Percentiles rank a stretch among this genome's conserved stretches.
phyloP scores from a whole-genome alignment of 768 basidiomycete species.

The Lactifluus rugatus region DNA sequence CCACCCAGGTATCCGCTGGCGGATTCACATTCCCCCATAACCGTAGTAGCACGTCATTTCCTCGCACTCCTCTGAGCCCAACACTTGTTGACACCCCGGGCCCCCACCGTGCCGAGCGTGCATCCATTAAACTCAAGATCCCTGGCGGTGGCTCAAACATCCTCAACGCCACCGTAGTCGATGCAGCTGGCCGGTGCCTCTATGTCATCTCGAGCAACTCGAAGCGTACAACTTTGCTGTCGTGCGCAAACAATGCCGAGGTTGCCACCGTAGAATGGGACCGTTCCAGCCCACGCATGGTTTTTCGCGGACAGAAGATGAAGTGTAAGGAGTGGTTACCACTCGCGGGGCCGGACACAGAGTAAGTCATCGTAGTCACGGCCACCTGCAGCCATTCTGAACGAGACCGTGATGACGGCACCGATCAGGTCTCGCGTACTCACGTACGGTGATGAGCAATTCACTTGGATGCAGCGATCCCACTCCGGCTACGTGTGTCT shows the following conservation, averaged over 20 bases:
- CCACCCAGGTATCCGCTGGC: slow-evolving; percentile 12
- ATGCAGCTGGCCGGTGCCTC: neutral
- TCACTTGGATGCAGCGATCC: slow-evolving; percentile 1
- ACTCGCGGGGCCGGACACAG: slow-evolving; percentile 7
- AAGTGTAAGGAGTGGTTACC: slow-evolving; percentile 15
- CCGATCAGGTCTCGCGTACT: slow-evolving; percentile 1
- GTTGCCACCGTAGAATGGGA: slow-evolving; percentile 13
- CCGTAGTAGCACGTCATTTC: neutral
- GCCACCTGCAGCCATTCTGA: neutral
- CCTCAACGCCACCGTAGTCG: neutral
- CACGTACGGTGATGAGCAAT: slow-evolving; percentile 1
- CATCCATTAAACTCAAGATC: slow-evolving; percentile 9
- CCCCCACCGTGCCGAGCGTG: neutral
- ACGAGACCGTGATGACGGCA: too few relatives aligned
- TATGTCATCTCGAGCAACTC: slow-evolving; percentile 1
- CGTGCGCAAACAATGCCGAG: neutral
- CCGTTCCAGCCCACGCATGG: slow-evolving; percentile 7
- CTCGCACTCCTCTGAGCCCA: neutral
- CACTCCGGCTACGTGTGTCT: slow-evolving; percentile 5
- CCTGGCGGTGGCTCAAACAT: neutral
- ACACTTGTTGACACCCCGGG: slow-evolving; percentile 2
- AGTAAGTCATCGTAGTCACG: neutral
- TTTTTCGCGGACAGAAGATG: slow-evolving; percentile 5
- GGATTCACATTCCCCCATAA: neutral
- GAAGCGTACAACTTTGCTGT: slow-evolving; percentile 1